Evolutionary conservation across 805 yeast genomes (phyloP), one percentile per base, ranked within the genome.

Genomic region (Blastobotrys muscicola): DNA sequence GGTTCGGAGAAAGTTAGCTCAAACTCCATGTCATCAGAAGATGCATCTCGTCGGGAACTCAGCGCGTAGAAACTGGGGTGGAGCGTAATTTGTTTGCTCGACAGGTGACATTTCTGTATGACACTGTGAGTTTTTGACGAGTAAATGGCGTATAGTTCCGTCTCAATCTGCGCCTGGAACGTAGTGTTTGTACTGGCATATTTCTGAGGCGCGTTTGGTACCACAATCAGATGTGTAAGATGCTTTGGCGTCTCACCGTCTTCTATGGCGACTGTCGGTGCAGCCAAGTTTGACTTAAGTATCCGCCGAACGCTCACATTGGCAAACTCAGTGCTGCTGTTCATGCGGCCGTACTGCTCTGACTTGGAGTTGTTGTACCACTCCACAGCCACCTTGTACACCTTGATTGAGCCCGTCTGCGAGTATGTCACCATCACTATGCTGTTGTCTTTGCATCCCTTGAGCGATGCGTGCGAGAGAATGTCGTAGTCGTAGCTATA

Each of bases 371-470:
- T 34, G 16, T 37, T 36, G 39, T 34, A 34, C 65, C 64, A 65
- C 8, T 51, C 50, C 16, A 66, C 42, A 1, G 43, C 15, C 20
- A 61, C 50, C 8, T 56, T 52, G 46, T 56, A 65, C 3, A 52
- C 52, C 23, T 55, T 54, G 38, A 54, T 32, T 8, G 41, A 38
- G 7, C 42, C 38, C 2, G 37, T 32, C 2, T 53, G 50, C 8
- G 57, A 51, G 39, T 58, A 61, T 1, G 58, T 48, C 8, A 55
- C 55, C 11, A 65, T 40, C 29, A 61, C 44, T 23, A 66, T 40
- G 1, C 56, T 33, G 36, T 51, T 49, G 33, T 60, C 60, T 11
- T 39, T 39, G 11, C 51, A 50, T 5, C 58, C 55, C 12, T 49
- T 49, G 40, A 57, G 50, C 2, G 52, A 38, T 1, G 64, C 64